phyloP scores from a whole-genome alignment of 2,329 filamentous ascomycete genomes.

The Ramichloridium luteum region DNA sequence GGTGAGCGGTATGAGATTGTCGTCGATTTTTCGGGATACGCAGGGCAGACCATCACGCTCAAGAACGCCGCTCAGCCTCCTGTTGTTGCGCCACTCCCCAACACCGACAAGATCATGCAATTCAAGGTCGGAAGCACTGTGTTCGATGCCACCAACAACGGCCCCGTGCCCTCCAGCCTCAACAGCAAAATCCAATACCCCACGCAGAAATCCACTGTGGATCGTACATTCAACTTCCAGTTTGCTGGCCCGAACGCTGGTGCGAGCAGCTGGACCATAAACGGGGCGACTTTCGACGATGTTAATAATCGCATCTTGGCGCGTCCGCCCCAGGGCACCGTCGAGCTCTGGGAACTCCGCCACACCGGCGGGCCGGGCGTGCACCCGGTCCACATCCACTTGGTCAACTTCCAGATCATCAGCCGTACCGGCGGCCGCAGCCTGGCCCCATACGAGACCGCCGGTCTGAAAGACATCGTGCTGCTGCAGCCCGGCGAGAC shows the following conservation, averaged over 20 bases:
- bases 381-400: conserved; percentile 46
- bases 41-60: conserved; percentile 33
- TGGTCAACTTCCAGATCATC: conserved; percentile 46
- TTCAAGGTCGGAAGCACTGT: conserved; percentile 37
- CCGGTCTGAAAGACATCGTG: conserved; percentile 47
- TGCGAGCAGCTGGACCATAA: conserved; percentile 37
- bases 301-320: conserved; percentile 38
- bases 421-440: conserved; percentile 34
- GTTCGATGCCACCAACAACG: conserved; percentile 28
- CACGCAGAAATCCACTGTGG: conserved; percentile 24
- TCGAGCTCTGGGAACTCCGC: conserved; percentile 39
- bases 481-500: conserved; percentile 41
- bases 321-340: conserved; percentile 34
- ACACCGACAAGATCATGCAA: conserved; percentile 42
- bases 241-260: conserved; percentile 25
- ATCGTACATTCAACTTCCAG: conserved; percentile 37
- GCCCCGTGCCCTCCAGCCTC: conserved; percentile 27
- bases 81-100: conserved; percentile 37
- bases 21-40: conserved; percentile 41
- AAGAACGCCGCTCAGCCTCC: conserved; percentile 16
- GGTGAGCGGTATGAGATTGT: conserved; percentile 48
- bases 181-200: conserved; percentile 23
- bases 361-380: conserved; percentile 40
- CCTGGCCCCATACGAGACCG: conserved; percentile 42
- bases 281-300: conserved; percentile 38